Evolutionary conservation across 2,329 filamentous ascomycete species (phyloP), one percentile per base, ranked within the genome.

Genomic region (Trichoderma citrinoviride): DNA sequence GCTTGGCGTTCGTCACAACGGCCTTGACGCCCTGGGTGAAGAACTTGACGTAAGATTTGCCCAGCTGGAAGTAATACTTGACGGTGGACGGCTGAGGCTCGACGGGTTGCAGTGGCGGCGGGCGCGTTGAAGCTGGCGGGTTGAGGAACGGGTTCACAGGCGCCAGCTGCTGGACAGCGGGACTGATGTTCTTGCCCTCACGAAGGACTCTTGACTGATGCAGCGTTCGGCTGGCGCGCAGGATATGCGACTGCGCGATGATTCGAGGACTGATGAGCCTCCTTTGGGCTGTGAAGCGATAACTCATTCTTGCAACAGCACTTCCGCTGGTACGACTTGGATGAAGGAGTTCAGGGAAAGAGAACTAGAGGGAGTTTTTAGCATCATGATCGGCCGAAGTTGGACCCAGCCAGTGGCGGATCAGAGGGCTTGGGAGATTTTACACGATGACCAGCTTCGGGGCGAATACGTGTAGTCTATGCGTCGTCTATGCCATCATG

Each of bases 1-100:
- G 81, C 23, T 79, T 73, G 54, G 85, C 82, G 70, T 96, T 97
- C 66, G 81, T 78, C 74, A 87, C 87, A 58, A 96, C 87, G 71
- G 90, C 87, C 73, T 88, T 87, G 37, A 97, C 78, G 19, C 93
- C 94, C 1, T 86, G 83, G 78, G 95, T 96, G 86, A 97, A 98
- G 84, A 98, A 98, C 41, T 77, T 77, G 10, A 90, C 76, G 77
- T 96, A 97, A 58, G 90, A 87, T 74, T 90, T 90, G 67, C 92
- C 94, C 29, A 88, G 78, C 49, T 78, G 74, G 72, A 85, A 85
- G 67, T 86, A 80, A 78, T 90, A 85, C 53, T 69, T 70, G 7
- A 71, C 70, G 1, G 69, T 67, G 17, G 75, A 77, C 21, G 74
- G 69, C 19, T 71, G 71, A 43, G 76, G 71, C 63, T 77, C 76